Conservation (phyloP, 345 rosid genomes). For the Pistacia integerrima region DNA sequence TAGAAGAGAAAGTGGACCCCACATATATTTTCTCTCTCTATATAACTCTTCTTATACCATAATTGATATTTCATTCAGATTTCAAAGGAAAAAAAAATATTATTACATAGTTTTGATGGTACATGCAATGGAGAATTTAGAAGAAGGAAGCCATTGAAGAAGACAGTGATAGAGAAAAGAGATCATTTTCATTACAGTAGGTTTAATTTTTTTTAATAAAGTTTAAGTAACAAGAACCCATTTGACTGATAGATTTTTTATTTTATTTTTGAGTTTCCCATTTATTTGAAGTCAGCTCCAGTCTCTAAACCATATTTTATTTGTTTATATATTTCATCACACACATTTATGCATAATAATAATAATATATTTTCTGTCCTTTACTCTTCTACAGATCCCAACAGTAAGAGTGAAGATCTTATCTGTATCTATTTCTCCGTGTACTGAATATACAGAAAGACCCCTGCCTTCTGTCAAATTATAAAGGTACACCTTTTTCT, state of each 20-base stretch:
- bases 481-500: slow-evolving; percentile 9
- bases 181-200: background rate
- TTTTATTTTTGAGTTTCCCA: background rate
- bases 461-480: slow-evolving; percentile 20
- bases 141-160: slow-evolving; percentile 11
- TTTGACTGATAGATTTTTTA: slow-evolving; percentile 22
- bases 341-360: background rate
- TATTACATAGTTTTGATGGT: background rate
- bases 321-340: background rate
- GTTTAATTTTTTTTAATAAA: background rate
- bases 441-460: background rate
- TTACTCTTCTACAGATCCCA: slow-evolving; percentile 31
- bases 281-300: slow-evolving; percentile 24
- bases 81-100: background rate
- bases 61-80: background rate
- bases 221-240: background rate
- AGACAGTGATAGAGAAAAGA: background rate
- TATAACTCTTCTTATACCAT: background rate
- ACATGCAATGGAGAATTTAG: background rate
- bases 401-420: slow-evolving; percentile 16
- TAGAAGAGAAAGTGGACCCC: slow-evolving; percentile 28
- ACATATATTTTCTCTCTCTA: slow-evolving; percentile 3
- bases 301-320: background rate
- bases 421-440: background rate
- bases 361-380: slow-evolving; percentile 17